phyloP scores from a whole-genome alignment of 345 rosid genomes.

The Ricinus communis region DNA sequence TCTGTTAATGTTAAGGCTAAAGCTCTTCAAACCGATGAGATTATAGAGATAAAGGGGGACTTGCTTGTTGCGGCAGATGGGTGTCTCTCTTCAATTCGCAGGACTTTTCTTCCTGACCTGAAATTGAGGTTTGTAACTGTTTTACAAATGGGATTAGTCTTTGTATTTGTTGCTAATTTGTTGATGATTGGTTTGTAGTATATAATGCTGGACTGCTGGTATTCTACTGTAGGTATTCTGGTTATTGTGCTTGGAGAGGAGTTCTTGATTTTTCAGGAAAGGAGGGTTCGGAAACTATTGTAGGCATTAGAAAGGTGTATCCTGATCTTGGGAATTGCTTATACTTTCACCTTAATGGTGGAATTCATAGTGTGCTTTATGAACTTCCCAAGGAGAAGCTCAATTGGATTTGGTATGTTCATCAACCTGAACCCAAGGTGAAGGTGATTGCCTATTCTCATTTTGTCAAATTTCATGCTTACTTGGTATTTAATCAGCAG shows the following conservation, averaged over 20 bases:
- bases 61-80: slow-evolving; percentile 87
- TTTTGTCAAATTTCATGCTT: not conserved
- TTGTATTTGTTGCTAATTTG: not conserved
- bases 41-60: slow-evolving; percentile 52
- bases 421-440: slow-evolving; percentile 64
- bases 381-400: slow-evolving; percentile 58
- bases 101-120: slow-evolving; percentile 51
- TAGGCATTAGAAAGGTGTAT: slow-evolving; percentile 46
- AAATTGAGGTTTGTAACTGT: slow-evolving; percentile 54
- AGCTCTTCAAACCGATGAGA: slow-evolving; percentile 42
- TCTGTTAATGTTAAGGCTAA: slow-evolving; percentile 49
- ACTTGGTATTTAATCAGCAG: not conserved
- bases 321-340: slow-evolving; percentile 70
- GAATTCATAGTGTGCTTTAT: slow-evolving; percentile 58
- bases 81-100: slow-evolving; percentile 64
- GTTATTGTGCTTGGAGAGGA: slow-evolving; percentile 88
- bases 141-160: not conserved
- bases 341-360: slow-evolving; percentile 50
- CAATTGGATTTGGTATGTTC: slow-evolving; percentile 79
- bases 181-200: not conserved
- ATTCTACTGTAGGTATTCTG: slow-evolving; percentile 57
- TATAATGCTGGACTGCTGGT: not conserved
- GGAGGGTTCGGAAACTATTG: slow-evolving; percentile 48
- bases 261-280: slow-evolving; percentile 57
- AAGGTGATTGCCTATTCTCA: slow-evolving; percentile 39